Percentiles rank a stretch among this genome's conserved stretches.
Evolutionary conservation across 1,139 yeast species (phyloP).

Genomic region (Starmera stellimalicola): DNA sequence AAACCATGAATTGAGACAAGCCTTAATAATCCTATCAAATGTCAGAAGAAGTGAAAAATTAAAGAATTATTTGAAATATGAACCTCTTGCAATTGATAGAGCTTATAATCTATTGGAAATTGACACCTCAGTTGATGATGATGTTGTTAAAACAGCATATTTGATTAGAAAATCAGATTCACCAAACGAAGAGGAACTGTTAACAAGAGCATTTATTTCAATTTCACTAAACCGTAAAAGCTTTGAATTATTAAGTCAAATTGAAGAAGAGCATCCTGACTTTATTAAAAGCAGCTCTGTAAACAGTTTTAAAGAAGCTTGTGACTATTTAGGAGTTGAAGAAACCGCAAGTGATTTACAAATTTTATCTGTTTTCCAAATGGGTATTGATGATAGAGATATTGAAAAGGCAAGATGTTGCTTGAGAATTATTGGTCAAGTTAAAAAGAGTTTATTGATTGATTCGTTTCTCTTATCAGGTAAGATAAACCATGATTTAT

Average conservation of each 20-base stretch:
- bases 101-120: slow-evolving; percentile 59
- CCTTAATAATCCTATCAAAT: slow-evolving; percentile 35
- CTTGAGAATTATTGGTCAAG: slow-evolving; percentile 37
- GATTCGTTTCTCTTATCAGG: slow-evolving; percentile 48
- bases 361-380: slow-evolving; percentile 46
- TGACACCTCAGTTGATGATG: slow-evolving; percentile 64
- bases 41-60: slow-evolving; percentile 36
- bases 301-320: slow-evolving; percentile 27
- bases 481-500: slow-evolving; percentile 44
- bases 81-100: slow-evolving; percentile 41
- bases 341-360: slow-evolving; percentile 44
- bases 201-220: slow-evolving; percentile 43
- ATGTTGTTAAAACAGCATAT: slow-evolving; percentile 62
- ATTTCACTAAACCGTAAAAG: slow-evolving; percentile 49
- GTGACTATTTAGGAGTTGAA: slow-evolving; percentile 33
- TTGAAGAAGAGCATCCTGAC: slow-evolving; percentile 21
- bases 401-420: slow-evolving; percentile 41
- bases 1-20: slow-evolving; percentile 26
- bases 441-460: slow-evolving; percentile 43
- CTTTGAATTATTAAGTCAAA: slow-evolving; percentile 24
- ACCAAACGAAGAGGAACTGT: slow-evolving; percentile 22
- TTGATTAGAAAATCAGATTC: slow-evolving; percentile 50
- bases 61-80: slow-evolving; percentile 38
- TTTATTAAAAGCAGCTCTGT: slow-evolving; percentile 15
- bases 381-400: slow-evolving; percentile 7